phyloP scores from a whole-genome alignment of 768 basidiomycete genomes.

The Tricholomella constricta region DNA sequence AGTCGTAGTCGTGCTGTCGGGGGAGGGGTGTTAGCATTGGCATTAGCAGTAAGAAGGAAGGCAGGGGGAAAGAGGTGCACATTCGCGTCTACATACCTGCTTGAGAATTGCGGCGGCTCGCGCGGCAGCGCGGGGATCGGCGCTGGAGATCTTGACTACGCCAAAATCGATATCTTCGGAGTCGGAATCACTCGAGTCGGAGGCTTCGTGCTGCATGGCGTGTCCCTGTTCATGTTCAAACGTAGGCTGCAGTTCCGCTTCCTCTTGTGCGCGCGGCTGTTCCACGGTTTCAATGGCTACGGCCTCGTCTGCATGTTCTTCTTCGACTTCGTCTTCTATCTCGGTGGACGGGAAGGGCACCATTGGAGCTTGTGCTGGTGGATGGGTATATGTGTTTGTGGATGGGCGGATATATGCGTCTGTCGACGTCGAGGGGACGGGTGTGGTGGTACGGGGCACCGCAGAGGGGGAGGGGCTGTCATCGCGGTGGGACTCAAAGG shows the following conservation, averaged over 20 bases:
- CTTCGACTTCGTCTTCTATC: background rate
- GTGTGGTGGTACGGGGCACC: background rate
- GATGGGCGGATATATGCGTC: no score
- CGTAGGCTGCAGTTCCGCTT: no score
- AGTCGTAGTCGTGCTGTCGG: constrained; percentile 83
- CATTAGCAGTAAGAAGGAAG: background rate
- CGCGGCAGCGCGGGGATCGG: constrained; percentile 85
- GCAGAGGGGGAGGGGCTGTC: background rate
- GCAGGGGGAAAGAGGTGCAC: no score
- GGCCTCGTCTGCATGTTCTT: constrained; percentile 1
- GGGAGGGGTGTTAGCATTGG: background rate
- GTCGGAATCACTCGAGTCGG: constrained; percentile 36
- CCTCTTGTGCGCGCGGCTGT: no score
- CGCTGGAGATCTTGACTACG: constrained; percentile 84
- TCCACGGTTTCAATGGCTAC: no score
- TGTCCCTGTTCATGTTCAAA: no score
- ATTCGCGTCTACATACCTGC: constrained; percentile 73
- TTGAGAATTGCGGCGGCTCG: constrained; percentile 92
- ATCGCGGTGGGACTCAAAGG: background rate
- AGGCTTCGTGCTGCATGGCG: no score
- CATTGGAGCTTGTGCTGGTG: no score
- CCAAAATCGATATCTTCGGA: constrained; percentile 44
- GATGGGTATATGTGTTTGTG: no score
- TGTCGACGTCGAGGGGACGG: background rate
- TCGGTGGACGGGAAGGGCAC: no score